Evolutionary conservation across 768 basidiomycete genomes (phyloP).

Genomic region (Leccinellum rugosiceps): DNA sequence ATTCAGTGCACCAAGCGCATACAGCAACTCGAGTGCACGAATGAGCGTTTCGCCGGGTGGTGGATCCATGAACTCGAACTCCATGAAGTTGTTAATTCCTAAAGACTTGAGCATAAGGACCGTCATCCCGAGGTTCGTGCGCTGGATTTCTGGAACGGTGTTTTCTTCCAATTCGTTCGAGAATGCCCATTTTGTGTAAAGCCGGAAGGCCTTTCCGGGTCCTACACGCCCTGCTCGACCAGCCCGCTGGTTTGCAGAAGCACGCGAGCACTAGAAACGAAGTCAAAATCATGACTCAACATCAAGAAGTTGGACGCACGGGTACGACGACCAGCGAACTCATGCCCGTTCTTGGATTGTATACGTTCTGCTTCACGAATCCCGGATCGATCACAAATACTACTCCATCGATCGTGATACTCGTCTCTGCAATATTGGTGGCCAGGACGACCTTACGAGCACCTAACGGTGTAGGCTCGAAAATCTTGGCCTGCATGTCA

Average conservation of each 20-base stretch:
- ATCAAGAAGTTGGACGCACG: conserved; percentile 43
- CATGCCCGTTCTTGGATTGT: conserved; percentile 99
- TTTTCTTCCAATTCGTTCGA: conserved; percentile 94
- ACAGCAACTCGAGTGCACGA: conserved; percentile 88
- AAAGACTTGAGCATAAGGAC: conserved; percentile 93
- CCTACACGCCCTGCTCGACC: conserved; percentile 98
- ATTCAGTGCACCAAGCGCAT: conserved; percentile 94
- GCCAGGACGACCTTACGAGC: conserved; percentile 97
- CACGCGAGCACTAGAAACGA: conserved; percentile 76
- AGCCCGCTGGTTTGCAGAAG: conserved; percentile 95
- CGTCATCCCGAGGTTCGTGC: conserved; percentile 96
- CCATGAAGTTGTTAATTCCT: conserved; percentile 97
- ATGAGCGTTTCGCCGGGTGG: conserved; percentile 98
- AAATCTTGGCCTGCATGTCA: conserved; percentile 99
- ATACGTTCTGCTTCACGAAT: conserved; percentile 98
- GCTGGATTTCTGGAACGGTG: conserved; percentile 97
- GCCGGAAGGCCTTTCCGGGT: conserved; percentile 95
- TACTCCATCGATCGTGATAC: conserved; percentile 98
- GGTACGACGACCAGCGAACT: conserved; percentile 94
- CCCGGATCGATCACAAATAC: conserved; percentile 99
- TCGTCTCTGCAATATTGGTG: conserved; percentile 99
- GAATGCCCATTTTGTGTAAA: conserved; percentile 99
- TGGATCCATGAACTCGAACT: conserved; percentile 98
- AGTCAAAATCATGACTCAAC: not conserved
- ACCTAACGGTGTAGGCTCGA: conserved; percentile 96